phyloP scores from a whole-genome alignment of 345 rosid species.

The Hibiscus syriacus region DNA sequence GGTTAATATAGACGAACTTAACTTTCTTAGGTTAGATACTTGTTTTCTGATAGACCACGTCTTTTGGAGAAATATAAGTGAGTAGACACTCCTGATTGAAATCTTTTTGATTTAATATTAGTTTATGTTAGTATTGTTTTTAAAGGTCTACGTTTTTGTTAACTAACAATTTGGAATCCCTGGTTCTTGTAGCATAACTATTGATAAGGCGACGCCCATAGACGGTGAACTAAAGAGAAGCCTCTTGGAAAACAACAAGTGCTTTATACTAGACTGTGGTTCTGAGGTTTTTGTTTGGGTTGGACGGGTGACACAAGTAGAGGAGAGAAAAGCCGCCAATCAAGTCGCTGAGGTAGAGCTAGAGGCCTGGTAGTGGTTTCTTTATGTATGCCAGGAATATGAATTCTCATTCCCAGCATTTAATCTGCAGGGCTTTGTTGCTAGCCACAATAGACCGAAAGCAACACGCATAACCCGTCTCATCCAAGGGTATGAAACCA shows the following conservation, averaged over 20 bases:
- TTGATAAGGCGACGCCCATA: conserved; percentile 44
- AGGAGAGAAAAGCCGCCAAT: conserved; percentile 85
- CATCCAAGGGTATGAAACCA: conserved; percentile 92
- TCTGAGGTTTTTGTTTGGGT: conserved; percentile 91
- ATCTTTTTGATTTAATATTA: not conserved
- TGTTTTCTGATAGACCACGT: not conserved
- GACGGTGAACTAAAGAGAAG: conserved; percentile 72
- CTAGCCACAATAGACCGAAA: conserved; percentile 79
- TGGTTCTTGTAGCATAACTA: conserved; percentile 45
- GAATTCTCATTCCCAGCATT: conserved; percentile 18
- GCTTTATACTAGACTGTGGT: conserved; percentile 74
- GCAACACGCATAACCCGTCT: conserved; percentile 64
- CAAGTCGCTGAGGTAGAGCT: conserved; percentile 75
- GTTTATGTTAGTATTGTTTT: conserved; percentile 24
- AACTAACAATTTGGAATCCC: not conserved
- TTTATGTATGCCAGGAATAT: conserved; percentile 1
- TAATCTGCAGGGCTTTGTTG: conserved; percentile 61
- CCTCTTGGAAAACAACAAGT: conserved; percentile 72
- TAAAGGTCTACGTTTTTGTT: not conserved
- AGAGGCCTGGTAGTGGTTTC: conserved; percentile 1
- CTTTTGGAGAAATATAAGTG: not conserved
- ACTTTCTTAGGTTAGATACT: not conserved
- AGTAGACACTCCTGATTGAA: not conserved
- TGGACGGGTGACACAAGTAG: conserved; percentile 95
- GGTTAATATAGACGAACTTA: not conserved